Conservation (phyloP, 1,139 yeast genomes). For the Debaryomycetaceae sp. region DNA sequence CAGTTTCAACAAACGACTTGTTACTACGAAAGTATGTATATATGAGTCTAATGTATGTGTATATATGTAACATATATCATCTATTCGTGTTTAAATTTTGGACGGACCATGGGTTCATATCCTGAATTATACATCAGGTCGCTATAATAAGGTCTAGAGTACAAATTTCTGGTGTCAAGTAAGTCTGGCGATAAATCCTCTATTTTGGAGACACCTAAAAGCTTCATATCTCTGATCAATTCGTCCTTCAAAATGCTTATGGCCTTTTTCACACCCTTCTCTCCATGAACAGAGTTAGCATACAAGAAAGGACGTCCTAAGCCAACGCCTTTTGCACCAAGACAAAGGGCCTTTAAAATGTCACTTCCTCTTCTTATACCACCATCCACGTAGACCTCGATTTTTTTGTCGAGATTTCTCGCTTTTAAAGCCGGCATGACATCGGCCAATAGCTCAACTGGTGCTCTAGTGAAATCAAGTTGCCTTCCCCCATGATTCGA, state of each 20-base stretch:
- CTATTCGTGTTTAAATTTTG: slow-evolving; percentile 8
- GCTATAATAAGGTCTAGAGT: slow-evolving; percentile 4
- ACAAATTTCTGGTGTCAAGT: slow-evolving; percentile 11
- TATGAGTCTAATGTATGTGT: not conserved
- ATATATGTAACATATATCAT: not conserved
- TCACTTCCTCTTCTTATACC: slow-evolving; percentile 57
- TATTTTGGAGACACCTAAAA: slow-evolving; percentile 41
- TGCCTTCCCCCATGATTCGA: slow-evolving; percentile 61
- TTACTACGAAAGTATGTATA: no score
- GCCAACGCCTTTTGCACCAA: slow-evolving; percentile 57
- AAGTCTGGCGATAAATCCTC: slow-evolving; percentile 28
- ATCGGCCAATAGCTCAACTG: slow-evolving; percentile 49
- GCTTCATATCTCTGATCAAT: slow-evolving; percentile 42
- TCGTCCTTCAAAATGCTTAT: slow-evolving; percentile 44
- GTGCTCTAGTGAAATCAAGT: slow-evolving; percentile 46
- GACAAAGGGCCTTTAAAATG: slow-evolving; percentile 49
- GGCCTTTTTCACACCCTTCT: slow-evolving; percentile 43
- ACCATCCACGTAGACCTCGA: slow-evolving; percentile 50
- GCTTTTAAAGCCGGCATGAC: slow-evolving; percentile 38
- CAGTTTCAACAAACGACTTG: no score
- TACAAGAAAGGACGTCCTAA: slow-evolving; percentile 45
- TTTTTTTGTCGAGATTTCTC: slow-evolving; percentile 27
- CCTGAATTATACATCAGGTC: slow-evolving; percentile 10
- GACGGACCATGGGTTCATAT: slow-evolving; percentile 12
- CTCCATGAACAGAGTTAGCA: slow-evolving; percentile 48